Evolutionary conservation across 768 basidiomycete genomes (phyloP), one percentile per base, ranked within the genome.

Genomic region (Artomyces pyxidatus): DNA sequence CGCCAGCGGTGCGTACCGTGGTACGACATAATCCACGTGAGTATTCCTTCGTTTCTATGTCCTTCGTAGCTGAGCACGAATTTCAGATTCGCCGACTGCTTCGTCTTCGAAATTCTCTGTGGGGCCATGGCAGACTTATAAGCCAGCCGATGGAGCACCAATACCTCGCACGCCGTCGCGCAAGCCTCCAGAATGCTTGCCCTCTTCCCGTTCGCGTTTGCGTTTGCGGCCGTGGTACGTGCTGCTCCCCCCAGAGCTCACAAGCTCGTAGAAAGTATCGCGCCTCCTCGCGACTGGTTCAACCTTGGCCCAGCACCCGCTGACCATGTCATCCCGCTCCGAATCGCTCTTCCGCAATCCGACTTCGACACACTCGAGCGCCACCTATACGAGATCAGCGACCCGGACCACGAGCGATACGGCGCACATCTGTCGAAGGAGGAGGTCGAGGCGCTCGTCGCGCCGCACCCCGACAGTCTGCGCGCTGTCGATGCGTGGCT

Each of bases 401-500:
- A 57, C 51, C 59, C 59, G 4, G 37, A 29, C 21, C 45, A 49
- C 39, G 37, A 26, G 22, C 46, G 56, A 14, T 60, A 58, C 29
- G 57, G 59, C 9, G 39, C 42, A 27, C 59, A 60, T 46, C 59
- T 83, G 37, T 74, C 80, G 45, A 81, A 78, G 61, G 74, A 73
- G 43, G 73, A 81, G 52, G 76, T 78, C 2, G 79, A 83, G 44
- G 66, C 52, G 3, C 65, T 81, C 29, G 71, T 82, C 47, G 69
- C 75, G 22, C 82, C 81, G 2, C 70, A 71, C 51, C 67, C 68
- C 0, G 68, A 70, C 32, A 77, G 74, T 37, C 48, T 81, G 9
- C 32, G 17, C 17, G 59, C 68, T 4, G 83, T 88, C 27, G 68
- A 76, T 30, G 71, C 74, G 54, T 88, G 86, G 85, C 68, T 88